These are phyloP conservation scores for Puccinia novopanici DNA, from an alignment of 1,284 basidiomycete species.

Conservation along the genomic window DNA sequence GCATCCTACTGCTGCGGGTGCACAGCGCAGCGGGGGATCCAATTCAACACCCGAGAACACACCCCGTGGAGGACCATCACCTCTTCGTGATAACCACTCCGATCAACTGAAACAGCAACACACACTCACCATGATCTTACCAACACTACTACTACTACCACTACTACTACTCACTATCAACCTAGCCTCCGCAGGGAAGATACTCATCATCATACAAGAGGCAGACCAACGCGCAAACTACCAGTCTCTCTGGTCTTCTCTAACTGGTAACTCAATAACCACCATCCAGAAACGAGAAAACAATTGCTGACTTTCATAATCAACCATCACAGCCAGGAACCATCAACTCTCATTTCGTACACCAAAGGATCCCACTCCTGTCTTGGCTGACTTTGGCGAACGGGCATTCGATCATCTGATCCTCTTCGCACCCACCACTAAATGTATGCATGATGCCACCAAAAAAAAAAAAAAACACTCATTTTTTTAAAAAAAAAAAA, in stretches of 20 bases:
- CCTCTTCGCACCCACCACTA: constrained; percentile 76
- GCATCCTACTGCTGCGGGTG: too few species aligned
- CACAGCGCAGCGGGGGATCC: too few species aligned
- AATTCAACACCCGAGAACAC: too few species aligned
- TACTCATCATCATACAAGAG: constrained; percentile 80
- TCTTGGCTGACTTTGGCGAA: constrained; percentile 71
- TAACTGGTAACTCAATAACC: constrained; percentile 66
- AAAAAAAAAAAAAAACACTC: constrained; percentile 8
- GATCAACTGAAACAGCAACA: too few species aligned
- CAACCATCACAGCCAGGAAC: neutral
- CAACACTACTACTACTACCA: neutral
- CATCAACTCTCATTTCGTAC: constrained; percentile 73
- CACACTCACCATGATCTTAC: too few species aligned
- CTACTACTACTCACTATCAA: neutral
- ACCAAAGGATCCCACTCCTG: constrained; percentile 71
- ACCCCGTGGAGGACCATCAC: too few species aligned
- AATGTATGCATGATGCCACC: constrained; percentile 64
- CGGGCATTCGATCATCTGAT: constrained; percentile 79
- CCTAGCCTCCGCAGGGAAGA: constrained; percentile 64
- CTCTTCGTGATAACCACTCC: too few species aligned
- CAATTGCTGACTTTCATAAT: neutral
- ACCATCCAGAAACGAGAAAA: neutral
- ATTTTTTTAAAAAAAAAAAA: too few species aligned
- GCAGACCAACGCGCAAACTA: constrained; percentile 68
- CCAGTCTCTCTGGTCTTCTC: constrained; percentile 75